Conservation (phyloP, 2,329 filamentous ascomycete species). For the Botrytis aclada region DNA sequence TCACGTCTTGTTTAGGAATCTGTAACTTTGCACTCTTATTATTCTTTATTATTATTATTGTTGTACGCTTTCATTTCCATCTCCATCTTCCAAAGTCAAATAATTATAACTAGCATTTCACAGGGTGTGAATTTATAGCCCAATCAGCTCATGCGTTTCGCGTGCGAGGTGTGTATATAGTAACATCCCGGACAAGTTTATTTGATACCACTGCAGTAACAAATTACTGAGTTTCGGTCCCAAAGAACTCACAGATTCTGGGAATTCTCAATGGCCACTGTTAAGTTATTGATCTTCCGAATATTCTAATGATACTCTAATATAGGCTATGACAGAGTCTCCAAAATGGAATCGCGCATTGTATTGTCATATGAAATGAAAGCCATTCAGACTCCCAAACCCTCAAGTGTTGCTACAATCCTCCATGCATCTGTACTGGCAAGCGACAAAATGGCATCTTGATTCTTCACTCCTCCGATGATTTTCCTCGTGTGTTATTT, state of each 20-base stretch:
- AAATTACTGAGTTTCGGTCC: not conserved
- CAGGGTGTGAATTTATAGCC: not conserved
- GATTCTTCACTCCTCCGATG: conserved; percentile 17
- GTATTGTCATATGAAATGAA: not conserved
- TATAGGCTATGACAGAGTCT: not conserved
- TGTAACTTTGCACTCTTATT: not conserved
- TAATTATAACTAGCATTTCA: not conserved
- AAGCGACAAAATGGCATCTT: conserved; percentile 17
- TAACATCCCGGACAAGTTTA: not conserved
- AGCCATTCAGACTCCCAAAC: not conserved
- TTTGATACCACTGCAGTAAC: not conserved
- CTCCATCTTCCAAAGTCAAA: not conserved
- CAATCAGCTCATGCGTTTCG: not conserved
- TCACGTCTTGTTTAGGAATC: not conserved
- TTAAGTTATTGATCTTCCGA: too few species aligned
- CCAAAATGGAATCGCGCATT: not conserved
- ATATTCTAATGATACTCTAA: not conserved
- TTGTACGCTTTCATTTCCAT: not conserved
- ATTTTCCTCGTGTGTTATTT: not conserved
- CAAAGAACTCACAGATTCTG: not conserved
- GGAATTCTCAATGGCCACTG: not conserved
- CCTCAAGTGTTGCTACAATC: not conserved
- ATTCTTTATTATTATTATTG: too few species aligned
- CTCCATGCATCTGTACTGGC: conserved; percentile 13
- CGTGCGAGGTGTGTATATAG: not conserved